Evolutionary conservation across 2,329 filamentous ascomycete genomes (phyloP).

Genomic region (Colletotrichum limetticola): DNA sequence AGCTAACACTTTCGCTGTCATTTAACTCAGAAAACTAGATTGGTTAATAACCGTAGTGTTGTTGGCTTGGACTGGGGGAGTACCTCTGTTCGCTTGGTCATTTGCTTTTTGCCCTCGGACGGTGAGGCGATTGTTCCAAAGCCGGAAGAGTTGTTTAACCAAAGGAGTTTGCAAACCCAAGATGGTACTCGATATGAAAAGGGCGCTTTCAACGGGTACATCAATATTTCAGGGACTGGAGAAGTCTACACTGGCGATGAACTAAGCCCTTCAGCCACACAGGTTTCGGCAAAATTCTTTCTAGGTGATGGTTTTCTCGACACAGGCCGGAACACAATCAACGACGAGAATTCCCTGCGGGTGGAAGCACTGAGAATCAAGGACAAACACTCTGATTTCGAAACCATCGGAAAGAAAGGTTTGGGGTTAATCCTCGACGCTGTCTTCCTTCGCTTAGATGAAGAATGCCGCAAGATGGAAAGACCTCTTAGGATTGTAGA

Average conservation of each 20-base stretch:
- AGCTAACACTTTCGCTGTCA: background rate
- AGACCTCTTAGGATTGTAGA: background rate
- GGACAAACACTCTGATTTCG: background rate
- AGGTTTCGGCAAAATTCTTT: constrained; percentile 19
- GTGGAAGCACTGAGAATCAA: background rate
- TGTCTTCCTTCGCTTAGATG: background rate
- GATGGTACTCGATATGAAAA: background rate
- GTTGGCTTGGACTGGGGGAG: constrained; percentile 37
- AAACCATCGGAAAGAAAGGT: background rate
- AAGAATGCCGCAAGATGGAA: background rate
- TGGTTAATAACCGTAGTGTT: background rate
- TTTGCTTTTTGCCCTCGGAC: background rate
- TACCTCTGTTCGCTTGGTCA: constrained; percentile 27
- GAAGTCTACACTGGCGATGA: constrained; percentile 30
- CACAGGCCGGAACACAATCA: background rate
- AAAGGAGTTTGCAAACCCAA: too few species aligned
- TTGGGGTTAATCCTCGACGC: background rate
- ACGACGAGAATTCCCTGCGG: constrained; percentile 28
- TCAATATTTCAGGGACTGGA: constrained; percentile 33
- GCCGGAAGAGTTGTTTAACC: too few species aligned
- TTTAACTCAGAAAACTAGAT: background rate
- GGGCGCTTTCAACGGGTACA: constrained; percentile 2
- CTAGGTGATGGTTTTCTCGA: background rate
- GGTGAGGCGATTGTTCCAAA: too few species aligned
- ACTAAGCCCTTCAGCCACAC: constrained; percentile 2